Evolutionary conservation across 495 filamentous ascomycete species (phyloP).

Genomic region (Podospora pseudopauciseta): DNA sequence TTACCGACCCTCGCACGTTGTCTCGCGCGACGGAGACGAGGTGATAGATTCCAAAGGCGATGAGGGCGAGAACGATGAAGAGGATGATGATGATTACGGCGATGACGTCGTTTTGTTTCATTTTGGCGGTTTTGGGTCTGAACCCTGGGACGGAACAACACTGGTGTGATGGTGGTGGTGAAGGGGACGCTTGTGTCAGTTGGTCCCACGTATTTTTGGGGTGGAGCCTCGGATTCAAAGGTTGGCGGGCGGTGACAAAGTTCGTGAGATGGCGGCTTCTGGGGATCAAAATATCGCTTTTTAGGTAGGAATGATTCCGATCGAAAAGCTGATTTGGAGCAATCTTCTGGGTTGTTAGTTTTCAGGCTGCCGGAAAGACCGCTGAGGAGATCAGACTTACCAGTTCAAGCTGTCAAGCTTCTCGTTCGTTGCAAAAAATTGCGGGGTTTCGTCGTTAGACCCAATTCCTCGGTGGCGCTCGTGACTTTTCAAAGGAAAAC

Average conservation of each 20-base stretch:
- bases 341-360: not conserved
- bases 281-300: too few species aligned
- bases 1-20: slow-evolving; percentile 34
- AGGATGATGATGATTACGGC: slow-evolving; percentile 79
- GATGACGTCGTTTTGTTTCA: slow-evolving; percentile 73
- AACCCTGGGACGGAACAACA: not conserved
- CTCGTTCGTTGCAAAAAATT: not conserved
- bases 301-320: too few species aligned
- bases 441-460: not conserved
- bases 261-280: too few species aligned
- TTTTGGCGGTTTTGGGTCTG: slow-evolving; percentile 35
- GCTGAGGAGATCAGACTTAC: not conserved
- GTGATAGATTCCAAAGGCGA: slow-evolving; percentile 65
- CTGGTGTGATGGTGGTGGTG: not conserved
- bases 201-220: not conserved
- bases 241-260: too few species aligned
- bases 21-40: slow-evolving; percentile 49
- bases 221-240: not conserved
- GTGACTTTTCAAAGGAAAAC: not conserved
- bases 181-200: not conserved
- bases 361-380: not conserved
- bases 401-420: not conserved
- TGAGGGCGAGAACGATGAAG: slow-evolving; percentile 66
- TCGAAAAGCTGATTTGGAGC: not conserved
- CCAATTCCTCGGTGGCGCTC: not conserved